phyloP scores from a whole-genome alignment of 2,329 filamentous ascomycete species.

The Xylariaceae sp. region DNA sequence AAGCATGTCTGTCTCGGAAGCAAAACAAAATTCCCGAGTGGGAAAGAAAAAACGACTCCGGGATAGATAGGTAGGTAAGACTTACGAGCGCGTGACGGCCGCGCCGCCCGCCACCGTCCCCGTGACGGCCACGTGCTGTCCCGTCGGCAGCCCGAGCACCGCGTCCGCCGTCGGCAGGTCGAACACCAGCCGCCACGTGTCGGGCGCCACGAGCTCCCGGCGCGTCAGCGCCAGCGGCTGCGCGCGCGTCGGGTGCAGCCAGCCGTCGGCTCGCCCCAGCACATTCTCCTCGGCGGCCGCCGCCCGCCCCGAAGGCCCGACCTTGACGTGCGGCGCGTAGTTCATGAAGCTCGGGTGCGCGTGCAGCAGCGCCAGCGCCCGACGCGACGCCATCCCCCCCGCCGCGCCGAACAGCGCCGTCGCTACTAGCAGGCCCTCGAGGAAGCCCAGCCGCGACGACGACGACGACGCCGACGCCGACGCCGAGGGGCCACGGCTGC shows the following conservation, averaged over 20 bases:
- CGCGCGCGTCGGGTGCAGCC: constrained; percentile 42
- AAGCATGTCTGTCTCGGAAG: too few relatives aligned
- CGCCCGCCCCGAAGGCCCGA: constrained; percentile 27
- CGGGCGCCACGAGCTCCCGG: constrained; percentile 32
- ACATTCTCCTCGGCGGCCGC: constrained; percentile 17
- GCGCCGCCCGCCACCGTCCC: constrained; percentile 38
- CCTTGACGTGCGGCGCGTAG: constrained; percentile 32
- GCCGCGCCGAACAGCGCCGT: constrained; percentile 25
- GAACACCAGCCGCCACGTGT: constrained; percentile 40
- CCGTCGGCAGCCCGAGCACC: constrained; percentile 46
- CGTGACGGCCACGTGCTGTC: constrained; percentile 48
- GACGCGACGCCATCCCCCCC: constrained; percentile 22
- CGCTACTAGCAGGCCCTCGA: constrained; percentile 30
- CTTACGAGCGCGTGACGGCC: constrained; percentile 38
- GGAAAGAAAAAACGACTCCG: too few relatives aligned
- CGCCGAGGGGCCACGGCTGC: constrained; percentile 1
- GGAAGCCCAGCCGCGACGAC: constrained; percentile 22
- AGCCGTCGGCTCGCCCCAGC: constrained; percentile 32
- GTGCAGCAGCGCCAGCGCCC: constrained; percentile 24
- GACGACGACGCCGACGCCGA: constrained; percentile 1
- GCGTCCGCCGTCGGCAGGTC: constrained; percentile 34
- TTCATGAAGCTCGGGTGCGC: constrained; percentile 25
- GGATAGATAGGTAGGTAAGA: too few relatives aligned
- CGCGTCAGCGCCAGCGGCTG: constrained; percentile 36
- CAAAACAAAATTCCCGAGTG: too few relatives aligned